Percentiles rank a stretch among this genome's conserved stretches.
Evolutionary conservation across 495 filamentous ascomycete species (phyloP).

Genomic region (Stereocaulon alpinum): DNA sequence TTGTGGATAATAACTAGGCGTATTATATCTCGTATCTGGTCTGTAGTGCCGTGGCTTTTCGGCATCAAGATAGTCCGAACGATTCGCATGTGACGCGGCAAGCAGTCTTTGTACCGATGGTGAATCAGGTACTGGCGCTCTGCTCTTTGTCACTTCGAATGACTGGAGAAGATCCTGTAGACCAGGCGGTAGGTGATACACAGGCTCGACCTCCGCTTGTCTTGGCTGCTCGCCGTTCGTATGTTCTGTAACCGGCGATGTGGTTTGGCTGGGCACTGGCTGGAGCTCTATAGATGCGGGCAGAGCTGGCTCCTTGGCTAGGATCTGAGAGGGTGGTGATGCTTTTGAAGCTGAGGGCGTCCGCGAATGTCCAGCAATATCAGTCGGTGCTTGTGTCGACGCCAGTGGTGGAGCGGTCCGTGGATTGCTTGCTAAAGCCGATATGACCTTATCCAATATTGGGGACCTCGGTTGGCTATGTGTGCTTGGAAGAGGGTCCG

Average conservation of each 20-base stretch:
- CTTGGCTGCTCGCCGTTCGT: constrained; percentile 46
- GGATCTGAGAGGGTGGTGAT: constrained; percentile 1
- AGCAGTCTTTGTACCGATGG: constrained; percentile 64
- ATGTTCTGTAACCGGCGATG: constrained; percentile 28
- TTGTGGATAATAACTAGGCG: constrained; percentile 79
- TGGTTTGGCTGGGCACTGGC: neutral
- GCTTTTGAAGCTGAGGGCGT: constrained; percentile 9
- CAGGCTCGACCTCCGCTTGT: constrained; percentile 62
- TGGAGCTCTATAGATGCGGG: constrained; percentile 23
- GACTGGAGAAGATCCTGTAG: constrained; percentile 84
- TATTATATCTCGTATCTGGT: constrained; percentile 67
- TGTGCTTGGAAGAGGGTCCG: constrained; percentile 29
- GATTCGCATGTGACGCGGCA: constrained; percentile 53
- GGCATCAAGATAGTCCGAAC: constrained; percentile 66
- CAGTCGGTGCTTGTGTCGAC: neutral
- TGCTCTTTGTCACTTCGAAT: constrained; percentile 72
- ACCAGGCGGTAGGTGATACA: constrained; percentile 87
- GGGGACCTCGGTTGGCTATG: constrained; percentile 41
- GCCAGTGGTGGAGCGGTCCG: constrained; percentile 30
- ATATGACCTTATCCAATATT: constrained; percentile 30
- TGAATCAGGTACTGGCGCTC: constrained; percentile 43
- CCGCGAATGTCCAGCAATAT: constrained; percentile 9
- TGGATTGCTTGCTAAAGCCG: constrained; percentile 25
- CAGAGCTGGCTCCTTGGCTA: constrained; percentile 27
- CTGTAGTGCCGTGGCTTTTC: constrained; percentile 75